These are phyloP conservation scores for Starmerella bombicola DNA, from an alignment of 805 yeast species.

Conservation along the genomic window DNA sequence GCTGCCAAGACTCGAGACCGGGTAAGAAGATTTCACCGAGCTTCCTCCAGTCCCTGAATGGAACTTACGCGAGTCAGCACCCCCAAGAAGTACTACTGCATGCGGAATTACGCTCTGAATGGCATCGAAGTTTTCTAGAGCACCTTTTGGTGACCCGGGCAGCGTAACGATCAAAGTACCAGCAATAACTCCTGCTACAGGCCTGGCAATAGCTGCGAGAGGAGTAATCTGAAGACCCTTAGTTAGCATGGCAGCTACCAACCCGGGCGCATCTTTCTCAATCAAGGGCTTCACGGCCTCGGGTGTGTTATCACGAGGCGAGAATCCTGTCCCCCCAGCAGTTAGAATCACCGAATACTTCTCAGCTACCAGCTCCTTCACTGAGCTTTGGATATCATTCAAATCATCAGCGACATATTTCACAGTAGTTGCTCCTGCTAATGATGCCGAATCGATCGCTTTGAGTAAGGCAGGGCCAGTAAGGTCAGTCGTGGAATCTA, in stretches of 20 bases:
- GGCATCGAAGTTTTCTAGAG: slow-evolving; percentile 35
- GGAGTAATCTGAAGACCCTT: slow-evolving; percentile 37
- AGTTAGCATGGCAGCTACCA: slow-evolving; percentile 37
- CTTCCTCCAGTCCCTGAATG: slow-evolving; percentile 24
- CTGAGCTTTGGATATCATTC: slow-evolving; percentile 26
- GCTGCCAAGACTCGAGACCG: neutral
- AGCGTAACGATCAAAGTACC: slow-evolving; percentile 34
- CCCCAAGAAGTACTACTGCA: slow-evolving; percentile 33
- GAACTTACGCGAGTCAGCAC: slow-evolving; percentile 32
- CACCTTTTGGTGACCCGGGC: slow-evolving; percentile 44
- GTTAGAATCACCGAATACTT: slow-evolving; percentile 31
- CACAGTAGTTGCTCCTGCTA: slow-evolving; percentile 11
- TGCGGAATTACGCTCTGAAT: slow-evolving; percentile 33
- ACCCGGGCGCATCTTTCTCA: slow-evolving; percentile 38
- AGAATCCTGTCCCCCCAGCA: slow-evolving; percentile 45
- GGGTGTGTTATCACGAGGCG: slow-evolving; percentile 37
- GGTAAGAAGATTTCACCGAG: neutral
- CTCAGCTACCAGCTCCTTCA: slow-evolving; percentile 25
- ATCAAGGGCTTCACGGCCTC: slow-evolving; percentile 38
- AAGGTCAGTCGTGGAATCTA: slow-evolving; percentile 28
- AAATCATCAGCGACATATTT: slow-evolving; percentile 32
- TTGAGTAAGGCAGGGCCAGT: slow-evolving; percentile 26
- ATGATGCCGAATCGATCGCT: slow-evolving; percentile 13
- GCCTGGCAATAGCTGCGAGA: slow-evolving; percentile 39
- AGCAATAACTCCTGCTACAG: slow-evolving; percentile 36